Evolutionary conservation across 768 basidiomycete species (phyloP).

Genomic region (Sarcodon aspratus): DNA sequence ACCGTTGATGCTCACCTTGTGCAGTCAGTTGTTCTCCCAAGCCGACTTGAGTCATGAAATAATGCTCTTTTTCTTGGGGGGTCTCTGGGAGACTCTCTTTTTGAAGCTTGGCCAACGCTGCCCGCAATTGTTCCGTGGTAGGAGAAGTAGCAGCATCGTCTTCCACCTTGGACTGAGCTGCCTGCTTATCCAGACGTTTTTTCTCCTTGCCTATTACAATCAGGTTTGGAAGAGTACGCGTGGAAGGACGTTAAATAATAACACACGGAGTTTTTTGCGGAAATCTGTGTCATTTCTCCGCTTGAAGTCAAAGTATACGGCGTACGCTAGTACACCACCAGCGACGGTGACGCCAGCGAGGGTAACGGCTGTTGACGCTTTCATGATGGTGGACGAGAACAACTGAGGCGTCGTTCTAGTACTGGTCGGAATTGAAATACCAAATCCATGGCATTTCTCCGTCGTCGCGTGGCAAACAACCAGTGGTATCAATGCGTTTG

Average conservation of each 20-base stretch:
- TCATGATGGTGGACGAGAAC: slow-evolving; percentile 10
- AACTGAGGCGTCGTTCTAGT: neutral
- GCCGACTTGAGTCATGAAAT: slow-evolving; percentile 85
- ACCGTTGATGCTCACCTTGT: slow-evolving; percentile 42
- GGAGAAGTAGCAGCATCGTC: slow-evolving; percentile 18
- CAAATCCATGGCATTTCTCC: too few relatives aligned
- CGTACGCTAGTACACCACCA: slow-evolving; percentile 60
- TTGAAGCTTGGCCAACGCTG: slow-evolving; percentile 55
- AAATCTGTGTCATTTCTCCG: slow-evolving; percentile 81
- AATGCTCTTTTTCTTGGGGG: slow-evolving; percentile 74
- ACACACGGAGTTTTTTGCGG: slow-evolving; percentile 57
- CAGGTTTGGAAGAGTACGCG: slow-evolving; percentile 1
- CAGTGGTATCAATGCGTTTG: too few relatives aligned
- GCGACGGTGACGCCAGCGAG: slow-evolving; percentile 36
- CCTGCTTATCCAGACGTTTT: slow-evolving; percentile 71
- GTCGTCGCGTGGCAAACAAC: neutral
- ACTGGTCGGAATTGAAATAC: too few relatives aligned
- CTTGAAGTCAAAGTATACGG: slow-evolving; percentile 90
- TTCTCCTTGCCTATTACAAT: slow-evolving; percentile 70
- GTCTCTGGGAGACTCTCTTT: slow-evolving; percentile 55
- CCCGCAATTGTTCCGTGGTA: slow-evolving; percentile 42
- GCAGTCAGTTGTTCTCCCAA: slow-evolving; percentile 76
- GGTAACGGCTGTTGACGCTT: slow-evolving; percentile 28
- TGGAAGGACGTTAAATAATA: neutral
- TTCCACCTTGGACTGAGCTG: slow-evolving; percentile 29